phyloP scores from a whole-genome alignment of 495 filamentous ascomycete genomes.

The Penicillium salamii region DNA sequence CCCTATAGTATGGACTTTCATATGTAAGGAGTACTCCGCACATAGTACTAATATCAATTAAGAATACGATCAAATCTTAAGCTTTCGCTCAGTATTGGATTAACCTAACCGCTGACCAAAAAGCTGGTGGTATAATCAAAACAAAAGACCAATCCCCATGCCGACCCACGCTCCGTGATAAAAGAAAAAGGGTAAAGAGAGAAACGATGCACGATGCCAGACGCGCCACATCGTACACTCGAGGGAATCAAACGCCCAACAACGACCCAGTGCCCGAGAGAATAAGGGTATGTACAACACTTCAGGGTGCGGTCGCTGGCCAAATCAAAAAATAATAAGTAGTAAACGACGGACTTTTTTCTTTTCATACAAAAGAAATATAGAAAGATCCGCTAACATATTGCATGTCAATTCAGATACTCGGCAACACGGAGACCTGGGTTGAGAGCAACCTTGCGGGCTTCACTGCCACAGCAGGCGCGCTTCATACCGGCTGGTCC shows the following conservation, averaged over 20 bases:
- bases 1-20: too few species aligned
- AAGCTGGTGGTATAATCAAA: slow-evolving; percentile 11
- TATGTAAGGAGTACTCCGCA: too few species aligned
- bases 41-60: too few species aligned
- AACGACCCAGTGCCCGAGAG: slow-evolving; percentile 13
- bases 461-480: slow-evolving; percentile 47
- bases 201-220: slow-evolving; percentile 16
- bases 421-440: slow-evolving; percentile 36
- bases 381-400: slow-evolving; percentile 10
- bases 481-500: slow-evolving; percentile 46
- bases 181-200: slow-evolving; percentile 9
- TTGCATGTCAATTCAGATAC: slow-evolving; percentile 27
- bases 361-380: slow-evolving; percentile 18
- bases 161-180: slow-evolving; percentile 36
- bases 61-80: background rate
- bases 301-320: slow-evolving; percentile 9
- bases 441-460: slow-evolving; percentile 38
- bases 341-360: slow-evolving; percentile 25
- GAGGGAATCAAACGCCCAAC: slow-evolving; percentile 10
- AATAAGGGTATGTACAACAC: slow-evolving; percentile 18
- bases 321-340: slow-evolving; percentile 12
- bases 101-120: background rate
- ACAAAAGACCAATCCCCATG: slow-evolving; percentile 28
- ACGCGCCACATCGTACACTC: slow-evolving; percentile 36
- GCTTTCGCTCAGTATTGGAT: background rate